Percentiles rank a stretch among this genome's conserved stretches.
Evolutionary conservation across 176 grass and related monocot species (phyloP).

Genomic region (Aegilops umbellulata): DNA sequence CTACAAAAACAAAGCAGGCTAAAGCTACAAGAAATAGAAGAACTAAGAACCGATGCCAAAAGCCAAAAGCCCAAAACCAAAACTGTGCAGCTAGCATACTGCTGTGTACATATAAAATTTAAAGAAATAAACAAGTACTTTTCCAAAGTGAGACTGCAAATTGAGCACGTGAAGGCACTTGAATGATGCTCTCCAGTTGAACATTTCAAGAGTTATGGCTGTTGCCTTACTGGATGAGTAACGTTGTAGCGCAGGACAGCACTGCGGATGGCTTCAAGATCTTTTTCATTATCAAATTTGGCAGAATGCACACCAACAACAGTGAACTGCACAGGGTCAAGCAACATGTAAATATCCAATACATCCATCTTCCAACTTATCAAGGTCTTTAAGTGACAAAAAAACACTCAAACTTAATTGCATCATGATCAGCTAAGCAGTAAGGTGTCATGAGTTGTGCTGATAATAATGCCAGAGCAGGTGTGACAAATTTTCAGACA

Average conservation of each 20-base stretch:
- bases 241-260: slow-evolving; percentile 86
- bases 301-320: slow-evolving; percentile 98
- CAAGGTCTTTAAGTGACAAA: neutral
- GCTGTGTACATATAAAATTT: neutral
- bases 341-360: slow-evolving; percentile 18
- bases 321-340: slow-evolving; percentile 70
- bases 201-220: slow-evolving; percentile 21
- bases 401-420: slow-evolving; percentile 9
- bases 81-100: neutral
- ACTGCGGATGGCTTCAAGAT: slow-evolving; percentile 92
- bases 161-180: neutral
- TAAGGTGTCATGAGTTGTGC: neutral
- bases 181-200: slow-evolving; percentile 11
- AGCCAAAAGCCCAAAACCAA: neutral
- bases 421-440: neutral
- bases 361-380: slow-evolving; percentile 26
- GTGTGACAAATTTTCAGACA: neutral
- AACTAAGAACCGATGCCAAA: neutral
- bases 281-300: slow-evolving; percentile 99
- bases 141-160: neutral
- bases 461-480: slow-evolving; percentile 2
- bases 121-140: neutral
- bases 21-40: neutral
- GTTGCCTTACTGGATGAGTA: slow-evolving; percentile 71
- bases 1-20: neutral